Conservation (phyloP, 1,284 basidiomycete genomes). For the Sporisorium exsertum region DNA sequence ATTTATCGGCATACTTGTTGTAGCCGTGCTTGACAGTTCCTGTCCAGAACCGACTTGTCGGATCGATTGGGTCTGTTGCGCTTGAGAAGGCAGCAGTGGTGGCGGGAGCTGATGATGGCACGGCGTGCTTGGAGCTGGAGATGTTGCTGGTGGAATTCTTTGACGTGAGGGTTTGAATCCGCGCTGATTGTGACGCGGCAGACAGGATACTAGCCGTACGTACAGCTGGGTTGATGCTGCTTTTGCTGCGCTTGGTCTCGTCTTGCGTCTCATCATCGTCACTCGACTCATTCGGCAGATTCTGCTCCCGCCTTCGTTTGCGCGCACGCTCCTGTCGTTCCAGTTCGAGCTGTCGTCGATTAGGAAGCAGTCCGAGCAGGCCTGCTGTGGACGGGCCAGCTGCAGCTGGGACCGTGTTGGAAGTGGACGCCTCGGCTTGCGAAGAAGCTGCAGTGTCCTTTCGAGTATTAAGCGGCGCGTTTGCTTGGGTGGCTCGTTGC, state of each 20-base stretch:
- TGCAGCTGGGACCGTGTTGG: not conserved
- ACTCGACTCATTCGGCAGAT: slow-evolving; percentile 16
- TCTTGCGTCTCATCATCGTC: slow-evolving; percentile 23
- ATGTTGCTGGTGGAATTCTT: not conserved
- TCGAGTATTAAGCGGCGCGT: not conserved
- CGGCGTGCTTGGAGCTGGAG: not conserved
- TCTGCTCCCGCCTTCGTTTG: slow-evolving; percentile 45
- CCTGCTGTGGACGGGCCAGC: slow-evolving; percentile 3
- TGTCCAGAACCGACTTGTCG: slow-evolving; percentile 54
- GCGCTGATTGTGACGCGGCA: not conserved
- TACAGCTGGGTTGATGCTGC: no score
- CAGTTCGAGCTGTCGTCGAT: slow-evolving; percentile 56
- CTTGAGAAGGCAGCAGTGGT: not conserved
- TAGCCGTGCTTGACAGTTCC: slow-evolving; percentile 61
- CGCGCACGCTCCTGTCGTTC: slow-evolving; percentile 53
- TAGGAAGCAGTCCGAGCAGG: slow-evolving; percentile 33
- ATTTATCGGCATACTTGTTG: slow-evolving; percentile 44
- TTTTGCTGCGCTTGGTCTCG: slow-evolving; percentile 13
- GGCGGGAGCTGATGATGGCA: not conserved
- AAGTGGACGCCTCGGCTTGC: not conserved
- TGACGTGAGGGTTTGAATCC: not conserved
- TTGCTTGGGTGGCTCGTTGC: not conserved
- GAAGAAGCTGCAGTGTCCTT: not conserved
- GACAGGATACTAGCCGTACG: not conserved
- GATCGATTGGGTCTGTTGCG: slow-evolving; percentile 35